Evolutionary conservation across 768 basidiomycete genomes (phyloP), one percentile per base, ranked within the genome.

Genomic region (Pleurotus eryngii): DNA sequence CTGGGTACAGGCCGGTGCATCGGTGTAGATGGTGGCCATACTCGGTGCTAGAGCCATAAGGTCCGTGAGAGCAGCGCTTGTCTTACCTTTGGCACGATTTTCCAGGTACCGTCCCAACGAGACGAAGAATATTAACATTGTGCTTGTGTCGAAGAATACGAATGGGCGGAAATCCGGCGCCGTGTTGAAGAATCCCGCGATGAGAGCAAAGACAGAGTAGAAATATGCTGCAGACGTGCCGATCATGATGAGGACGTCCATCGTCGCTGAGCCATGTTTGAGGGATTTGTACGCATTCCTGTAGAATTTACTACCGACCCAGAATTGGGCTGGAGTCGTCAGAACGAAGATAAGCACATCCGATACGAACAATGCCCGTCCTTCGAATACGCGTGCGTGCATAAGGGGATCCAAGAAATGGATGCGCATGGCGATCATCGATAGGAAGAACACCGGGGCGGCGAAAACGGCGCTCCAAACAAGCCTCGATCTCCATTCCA

Each of bases 71-170:
- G 97, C 97, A 1, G 95, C 95, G 43, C 93, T 95, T 2, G 97
- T 98, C 73, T 91, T 92, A 27, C 97, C 96, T 72, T 98, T 98
- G 47, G 97, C 97, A 56, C 87, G 83, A 73, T 98, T 98, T 75
- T 98, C 97, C 49, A 98, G 81, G 73, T 88, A 97, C 22, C 97
- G 86, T 4, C 97, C 97, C 12, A 98, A 82, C 2, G 93, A 95
- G 64, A 98, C 90, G 70, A 99, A 98, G 76, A 89, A 91, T 80
- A 99, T 88, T 60, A 99, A 77, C 97, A 98, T 98, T 17, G 97
- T 97, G 66, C 93, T 97, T 1, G 97, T 98, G 74, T 99, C 97
- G 75, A 98, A 98, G 74, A 98, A 98, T 46, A 94, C 81, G 68
- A 89, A 82, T 1, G 97, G 96, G 17, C 83, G 87, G 67, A 81